Evolutionary conservation across 805 yeast genomes (phyloP), one percentile per base, ranked within the genome.

Genomic region (Saccharomyces kudriavzevii): DNA sequence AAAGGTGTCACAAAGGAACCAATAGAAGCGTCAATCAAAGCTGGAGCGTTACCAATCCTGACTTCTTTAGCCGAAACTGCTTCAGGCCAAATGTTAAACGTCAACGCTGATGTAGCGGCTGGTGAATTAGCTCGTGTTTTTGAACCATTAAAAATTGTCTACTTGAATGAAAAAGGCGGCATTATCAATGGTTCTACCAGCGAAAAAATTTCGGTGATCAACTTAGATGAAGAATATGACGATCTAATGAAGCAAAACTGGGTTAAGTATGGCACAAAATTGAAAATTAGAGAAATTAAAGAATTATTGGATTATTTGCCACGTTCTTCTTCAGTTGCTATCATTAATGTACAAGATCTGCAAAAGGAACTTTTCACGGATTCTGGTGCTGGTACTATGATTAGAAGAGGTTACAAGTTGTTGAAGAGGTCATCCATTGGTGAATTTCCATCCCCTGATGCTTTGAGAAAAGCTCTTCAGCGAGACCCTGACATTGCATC

Each of bases 41-140:
- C 97, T 8, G 99, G 99, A 52, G 96, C 96, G 52, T 78, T 94
- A 65, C 99, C 99, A 28, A 91, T 94, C 60, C 80, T 94, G 67
- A 94, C 99, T 1, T 92, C 98, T 1, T 74, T 94, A 62, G 99
- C 99, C 8, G 99, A 94, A 74, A 94, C 98, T 20, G 81, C 94
- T 17, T 88, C 94, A 2, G 99, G 99, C 31, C 99, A 94, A 76
- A 87, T 94, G 70, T 79, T 94, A 69, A 94, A 94, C 64, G 98
- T 94, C 56, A 94, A 94, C 68, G 99, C 99, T 6, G 99, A 94
- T 68, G 97, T 94, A 51, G 99, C 98, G 46, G 99, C 99, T 48
- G 96, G 97, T 63, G 98, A 94, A 73, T 79, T 94, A 60, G 97
- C 99, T 25, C 81, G 97, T 67, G 96, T 89, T 51, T 88, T 94